These are phyloP conservation scores for Candida labiduridarum DNA, from an alignment of 1,139 yeast species.

Conservation along the genomic window DNA sequence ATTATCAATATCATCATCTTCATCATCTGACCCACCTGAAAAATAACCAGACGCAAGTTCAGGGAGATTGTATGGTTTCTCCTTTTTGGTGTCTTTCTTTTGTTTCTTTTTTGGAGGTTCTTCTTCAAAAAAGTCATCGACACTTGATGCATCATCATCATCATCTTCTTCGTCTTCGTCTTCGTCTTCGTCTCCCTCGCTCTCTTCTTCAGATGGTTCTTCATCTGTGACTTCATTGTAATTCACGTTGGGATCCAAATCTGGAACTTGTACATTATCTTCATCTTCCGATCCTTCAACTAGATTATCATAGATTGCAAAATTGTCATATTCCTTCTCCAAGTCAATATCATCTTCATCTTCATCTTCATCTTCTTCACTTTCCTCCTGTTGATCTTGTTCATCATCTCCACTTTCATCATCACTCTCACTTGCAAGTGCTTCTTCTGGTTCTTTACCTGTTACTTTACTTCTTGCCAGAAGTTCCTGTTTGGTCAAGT, in stretches of 20 bases:
- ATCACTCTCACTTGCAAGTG: constrained; percentile 21
- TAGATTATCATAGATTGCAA: constrained; percentile 53
- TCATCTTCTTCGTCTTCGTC: constrained; percentile 19
- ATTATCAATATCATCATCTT: constrained; percentile 51
- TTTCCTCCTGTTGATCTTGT: constrained; percentile 18
- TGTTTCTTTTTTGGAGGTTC: constrained; percentile 12
- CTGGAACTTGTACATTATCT: constrained; percentile 38
- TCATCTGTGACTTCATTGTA: constrained; percentile 68
- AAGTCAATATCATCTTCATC: constrained; percentile 21
- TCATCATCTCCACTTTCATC: constrained; percentile 24
- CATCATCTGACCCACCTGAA: constrained; percentile 77
- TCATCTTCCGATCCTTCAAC: constrained; percentile 61
- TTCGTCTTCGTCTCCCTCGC: background rate
- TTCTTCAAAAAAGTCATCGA: constrained; percentile 45
- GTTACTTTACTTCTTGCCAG: constrained; percentile 29
- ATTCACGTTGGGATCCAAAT: constrained; percentile 44
- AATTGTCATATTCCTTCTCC: constrained; percentile 27
- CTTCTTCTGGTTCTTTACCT: constrained; percentile 23
- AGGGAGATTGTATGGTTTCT: constrained; percentile 52
- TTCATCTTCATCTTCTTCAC: constrained; percentile 17
- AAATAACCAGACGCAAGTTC: constrained; percentile 74
- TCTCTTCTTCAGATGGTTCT: constrained; percentile 46
- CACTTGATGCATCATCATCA: constrained; percentile 17
- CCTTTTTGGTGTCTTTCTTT: constrained; percentile 19
- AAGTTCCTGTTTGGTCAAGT: constrained; percentile 49